Percentiles rank a stretch among this genome's conserved stretches.
Conservation (phyloP, 164 flowering plant species). For the Umbilicus rupestris region DNA sequence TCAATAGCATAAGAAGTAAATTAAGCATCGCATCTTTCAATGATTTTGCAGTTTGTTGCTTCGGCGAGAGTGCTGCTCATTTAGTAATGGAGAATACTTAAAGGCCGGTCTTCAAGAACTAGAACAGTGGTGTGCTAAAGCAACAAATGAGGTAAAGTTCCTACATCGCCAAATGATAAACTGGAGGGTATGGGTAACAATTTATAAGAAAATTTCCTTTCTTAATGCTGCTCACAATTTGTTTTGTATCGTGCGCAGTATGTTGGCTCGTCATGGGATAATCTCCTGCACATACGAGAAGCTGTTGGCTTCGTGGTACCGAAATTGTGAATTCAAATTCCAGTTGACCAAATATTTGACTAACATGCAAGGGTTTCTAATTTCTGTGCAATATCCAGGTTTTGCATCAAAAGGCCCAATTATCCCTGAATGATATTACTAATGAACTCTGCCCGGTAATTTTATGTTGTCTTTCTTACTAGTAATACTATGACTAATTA, state of each 20-base stretch:
- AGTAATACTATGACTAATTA: background rate
- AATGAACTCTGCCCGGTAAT: constrained; percentile 84
- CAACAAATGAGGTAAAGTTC: constrained; percentile 73
- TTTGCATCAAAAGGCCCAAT: constrained; percentile 93
- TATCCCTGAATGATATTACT: constrained; percentile 79
- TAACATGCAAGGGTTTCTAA: background rate
- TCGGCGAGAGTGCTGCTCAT: constrained; percentile 98
- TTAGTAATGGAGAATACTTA: constrained; percentile 94
- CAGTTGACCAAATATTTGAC: background rate
- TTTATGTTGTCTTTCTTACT: background rate
- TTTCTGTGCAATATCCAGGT: constrained; percentile 37
- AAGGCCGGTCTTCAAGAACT: constrained; percentile 89
- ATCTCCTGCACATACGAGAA: constrained; percentile 88
- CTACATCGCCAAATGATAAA: background rate
- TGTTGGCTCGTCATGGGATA: constrained; percentile 95
- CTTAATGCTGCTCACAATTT: background rate
- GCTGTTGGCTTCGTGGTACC: constrained; percentile 95
- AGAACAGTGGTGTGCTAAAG: constrained; percentile 79
- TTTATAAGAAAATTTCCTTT: background rate
- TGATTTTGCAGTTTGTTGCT: constrained; percentile 66
- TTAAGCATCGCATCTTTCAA: background rate
- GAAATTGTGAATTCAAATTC: background rate
- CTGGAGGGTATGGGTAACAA: background rate
- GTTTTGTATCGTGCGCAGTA: constrained; percentile 33
- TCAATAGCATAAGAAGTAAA: no score